Base-by-base conservation (phyloP, 2,329 filamentous ascomycete species). In the Aschersonia sp. region DNA sequence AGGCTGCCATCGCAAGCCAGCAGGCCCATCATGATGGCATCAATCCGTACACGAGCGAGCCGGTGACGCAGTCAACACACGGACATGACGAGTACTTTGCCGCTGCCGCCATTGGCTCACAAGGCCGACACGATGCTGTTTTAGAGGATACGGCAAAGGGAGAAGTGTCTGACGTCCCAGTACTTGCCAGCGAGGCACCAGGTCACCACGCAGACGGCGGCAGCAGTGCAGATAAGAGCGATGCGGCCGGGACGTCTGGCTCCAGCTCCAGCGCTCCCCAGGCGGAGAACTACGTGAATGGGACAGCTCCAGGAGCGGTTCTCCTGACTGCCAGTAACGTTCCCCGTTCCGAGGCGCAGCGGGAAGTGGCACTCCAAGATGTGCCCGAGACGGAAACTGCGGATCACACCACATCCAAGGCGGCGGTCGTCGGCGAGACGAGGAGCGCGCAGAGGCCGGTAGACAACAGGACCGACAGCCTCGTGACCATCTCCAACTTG, bases 401-500 rank as follows among this genome's bases (percentile, higher is more conserved):
- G 7, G 52, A 48, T 30, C 53, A 54, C 11, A 30, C 11, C 39
- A 49, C 48, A 6, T 29, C 49, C 5, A 43, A 45, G 4, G 48
- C 43, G 30, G 41, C 53, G 5, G 43, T 51, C n/a, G 8, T 49
- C 8, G 45, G 48, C 5, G 44, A 46, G 11, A 32, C 10, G 14
- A 32, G 43, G 8, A 44, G 41, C 6, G 47, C 53, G 11, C 48
- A 53, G 9, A 57, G 63, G 37, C 60, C 61, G 4, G 53, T 55
- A 1, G 54, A 56, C 7, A 51, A 55, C 45, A 58, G 68, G 45
- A 64, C 61, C 11, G 64, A 69, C 44, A 71, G 73, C 53, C 66
- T 71, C 6, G 69, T 72, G 10, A 76, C 73, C 31, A 76, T 84
- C 43, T 79, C 78, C 47, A 74, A 81, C 56, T 63, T 87, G 45